These are phyloP conservation scores for Cardamine chenopodiifolia DNA, from an alignment of 345 rosid genomes.

Conservation along the genomic window DNA sequence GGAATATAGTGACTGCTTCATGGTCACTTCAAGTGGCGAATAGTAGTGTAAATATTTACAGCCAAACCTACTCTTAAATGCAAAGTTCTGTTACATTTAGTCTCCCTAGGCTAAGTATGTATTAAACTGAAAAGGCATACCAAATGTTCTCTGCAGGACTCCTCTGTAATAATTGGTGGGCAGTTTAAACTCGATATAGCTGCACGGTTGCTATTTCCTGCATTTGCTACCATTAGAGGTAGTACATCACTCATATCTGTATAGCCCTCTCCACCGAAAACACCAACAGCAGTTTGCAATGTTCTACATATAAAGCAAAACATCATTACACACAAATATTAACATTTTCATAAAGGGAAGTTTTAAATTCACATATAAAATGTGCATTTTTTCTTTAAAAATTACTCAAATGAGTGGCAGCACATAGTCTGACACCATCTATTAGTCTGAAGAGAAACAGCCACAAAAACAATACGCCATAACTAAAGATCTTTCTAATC, in stretches of 20 bases:
- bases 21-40: not conserved
- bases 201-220: conserved; percentile 70
- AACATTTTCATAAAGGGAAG: not conserved
- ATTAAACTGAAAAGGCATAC: conserved; percentile 46
- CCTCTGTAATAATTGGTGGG: conserved; percentile 79
- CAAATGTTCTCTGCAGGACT: conserved; percentile 95
- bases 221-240: conserved; percentile 92
- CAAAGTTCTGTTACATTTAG: not conserved
- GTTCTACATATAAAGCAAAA: conserved; percentile 54
- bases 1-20: not conserved
- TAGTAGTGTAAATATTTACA: not conserved
- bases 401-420: not conserved
- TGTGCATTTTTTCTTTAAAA: not conserved
- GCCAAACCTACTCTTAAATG: not conserved
- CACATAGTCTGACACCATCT: not conserved
- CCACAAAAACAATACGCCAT: not conserved
- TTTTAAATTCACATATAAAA: not conserved
- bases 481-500: not conserved
- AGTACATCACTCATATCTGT: conserved; percentile 57
- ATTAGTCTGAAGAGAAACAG: not conserved
- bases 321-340: not conserved
- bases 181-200: conserved; percentile 84
- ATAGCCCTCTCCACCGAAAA: conserved; percentile 87
- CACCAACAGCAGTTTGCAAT: conserved; percentile 97
- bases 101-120: conserved; percentile 20